Evolutionary conservation across 345 rosid species (phyloP).

Genomic region (Arabidopsis suecica): DNA sequence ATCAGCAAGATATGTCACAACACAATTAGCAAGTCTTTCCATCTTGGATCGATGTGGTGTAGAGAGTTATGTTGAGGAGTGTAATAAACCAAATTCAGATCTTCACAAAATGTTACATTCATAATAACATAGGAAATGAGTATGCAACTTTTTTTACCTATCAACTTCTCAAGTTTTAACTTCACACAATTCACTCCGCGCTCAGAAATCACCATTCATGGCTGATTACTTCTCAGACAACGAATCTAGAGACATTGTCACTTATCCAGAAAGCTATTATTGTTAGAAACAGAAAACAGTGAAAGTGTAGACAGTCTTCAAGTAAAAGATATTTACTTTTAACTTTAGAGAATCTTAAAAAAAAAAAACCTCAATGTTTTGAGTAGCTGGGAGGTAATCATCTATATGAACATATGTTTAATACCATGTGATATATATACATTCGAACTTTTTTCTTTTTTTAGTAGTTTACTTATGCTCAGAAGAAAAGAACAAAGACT

Average conservation of each 20-base stretch:
- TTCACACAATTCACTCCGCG: neutral
- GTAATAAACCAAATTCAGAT: too few species aligned
- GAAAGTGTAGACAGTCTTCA: constrained; percentile 7
- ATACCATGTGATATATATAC: neutral
- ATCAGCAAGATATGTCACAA: neutral
- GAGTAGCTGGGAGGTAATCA: neutral
- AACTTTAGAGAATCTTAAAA: neutral
- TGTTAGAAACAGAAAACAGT: constrained; percentile 7
- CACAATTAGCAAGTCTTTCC: neutral
- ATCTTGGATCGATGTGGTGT: too few species aligned
- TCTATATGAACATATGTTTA: neutral
- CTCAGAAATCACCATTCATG: neutral
- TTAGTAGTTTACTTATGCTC: neutral
- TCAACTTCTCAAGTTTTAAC: neutral
- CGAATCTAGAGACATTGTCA: neutral
- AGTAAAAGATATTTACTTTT: constrained; percentile 4
- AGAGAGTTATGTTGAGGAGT: too few species aligned
- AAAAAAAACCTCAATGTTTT: neutral
- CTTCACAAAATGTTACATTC: too few species aligned
- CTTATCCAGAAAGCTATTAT: neutral
- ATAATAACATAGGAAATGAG: neutral
- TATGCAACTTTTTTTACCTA: neutral
- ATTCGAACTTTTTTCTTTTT: neutral
- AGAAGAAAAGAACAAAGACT: constrained; percentile 40
- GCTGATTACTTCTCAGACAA: neutral